Conservation (phyloP, 2,329 filamentous ascomycete species). For the Alternaria conjuncta region DNA sequence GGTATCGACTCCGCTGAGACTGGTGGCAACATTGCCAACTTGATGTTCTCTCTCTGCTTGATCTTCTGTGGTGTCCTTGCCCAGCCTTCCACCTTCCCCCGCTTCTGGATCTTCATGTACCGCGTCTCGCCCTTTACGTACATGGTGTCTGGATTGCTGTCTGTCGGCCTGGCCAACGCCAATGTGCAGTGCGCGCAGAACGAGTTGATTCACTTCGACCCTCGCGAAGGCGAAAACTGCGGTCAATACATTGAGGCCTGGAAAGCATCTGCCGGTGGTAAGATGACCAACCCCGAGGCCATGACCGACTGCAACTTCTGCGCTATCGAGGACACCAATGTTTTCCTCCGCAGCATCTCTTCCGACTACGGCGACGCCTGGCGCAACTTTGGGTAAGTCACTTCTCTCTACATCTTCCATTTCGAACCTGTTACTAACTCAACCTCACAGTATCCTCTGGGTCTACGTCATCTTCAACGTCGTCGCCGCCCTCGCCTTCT, state of each 20-base stretch:
- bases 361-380: conserved; percentile 55
- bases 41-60: conserved; percentile 74
- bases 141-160: conserved; percentile 74
- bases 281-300: conserved; percentile 42
- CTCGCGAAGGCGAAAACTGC: conserved; percentile 58
- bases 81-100: conserved; percentile 65
- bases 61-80: conserved; percentile 80
- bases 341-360: conserved; percentile 51
- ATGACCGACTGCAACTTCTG: conserved; percentile 51
- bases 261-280: conserved; percentile 43
- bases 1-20: conserved; percentile 77
- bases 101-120: conserved; percentile 88
- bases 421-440: neutral
- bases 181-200: conserved; percentile 70
- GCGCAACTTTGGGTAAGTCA: conserved; percentile 58
- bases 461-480: conserved; percentile 61
- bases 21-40: conserved; percentile 76
- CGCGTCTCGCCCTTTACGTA: conserved; percentile 84
- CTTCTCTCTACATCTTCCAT: no score
- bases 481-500: conserved; percentile 56
- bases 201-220: conserved; percentile 72
- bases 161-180: conserved; percentile 72
- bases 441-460: conserved; percentile 52
- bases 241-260: conserved; percentile 48
- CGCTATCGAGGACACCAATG: conserved; percentile 51